These are phyloP conservation scores for Tetragonia tetragonoides DNA, from an alignment of 148 eudicot species.

Conservation along the genomic window DNA sequence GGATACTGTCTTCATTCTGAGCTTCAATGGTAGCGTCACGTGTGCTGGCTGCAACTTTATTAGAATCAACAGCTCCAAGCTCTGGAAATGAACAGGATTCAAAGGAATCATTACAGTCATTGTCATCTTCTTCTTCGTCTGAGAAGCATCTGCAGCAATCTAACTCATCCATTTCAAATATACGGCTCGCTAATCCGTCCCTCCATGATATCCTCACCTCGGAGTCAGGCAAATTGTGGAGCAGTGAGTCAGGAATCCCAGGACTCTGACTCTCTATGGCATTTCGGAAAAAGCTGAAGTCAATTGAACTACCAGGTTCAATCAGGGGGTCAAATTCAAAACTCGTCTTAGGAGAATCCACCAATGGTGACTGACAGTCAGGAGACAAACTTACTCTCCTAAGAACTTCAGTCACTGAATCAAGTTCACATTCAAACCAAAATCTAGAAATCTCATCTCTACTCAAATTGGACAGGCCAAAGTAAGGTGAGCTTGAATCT, in stretches of 20 bases:
- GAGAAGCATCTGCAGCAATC: slow-evolving; percentile 69
- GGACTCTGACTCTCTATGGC: slow-evolving; percentile 30
- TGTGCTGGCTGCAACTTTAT: slow-evolving; percentile 15
- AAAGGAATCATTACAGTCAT: slow-evolving; percentile 12
- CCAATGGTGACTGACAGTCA: slow-evolving; percentile 24
- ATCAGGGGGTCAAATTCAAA: slow-evolving; percentile 38
- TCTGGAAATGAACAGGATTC: slow-evolving; percentile 11
- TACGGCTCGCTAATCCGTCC: slow-evolving; percentile 49
- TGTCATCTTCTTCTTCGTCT: slow-evolving; percentile 56
- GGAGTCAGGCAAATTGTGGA: slow-evolving; percentile 37
- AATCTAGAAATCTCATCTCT: slow-evolving; percentile 29
- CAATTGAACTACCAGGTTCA: slow-evolving; percentile 33
- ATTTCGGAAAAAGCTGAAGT: slow-evolving; percentile 19
- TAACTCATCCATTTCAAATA: slow-evolving; percentile 58
- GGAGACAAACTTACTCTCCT: slow-evolving; percentile 45
- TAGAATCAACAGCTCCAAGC: slow-evolving; percentile 8
- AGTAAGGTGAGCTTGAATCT: slow-evolving; percentile 42
- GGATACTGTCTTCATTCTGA: slow-evolving; percentile 22
- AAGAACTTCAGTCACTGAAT: slow-evolving; percentile 38
- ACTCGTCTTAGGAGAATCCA: slow-evolving; percentile 34
- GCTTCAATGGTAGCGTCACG: slow-evolving; percentile 22
- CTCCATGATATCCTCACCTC: slow-evolving; percentile 61
- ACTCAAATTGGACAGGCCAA: slow-evolving; percentile 31
- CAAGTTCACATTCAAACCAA: slow-evolving; percentile 43
- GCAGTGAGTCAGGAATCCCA: slow-evolving; percentile 33